These are phyloP conservation scores for Magnolia sinica DNA, from an alignment of 164 flowering plant species.

Conservation along the genomic window DNA sequence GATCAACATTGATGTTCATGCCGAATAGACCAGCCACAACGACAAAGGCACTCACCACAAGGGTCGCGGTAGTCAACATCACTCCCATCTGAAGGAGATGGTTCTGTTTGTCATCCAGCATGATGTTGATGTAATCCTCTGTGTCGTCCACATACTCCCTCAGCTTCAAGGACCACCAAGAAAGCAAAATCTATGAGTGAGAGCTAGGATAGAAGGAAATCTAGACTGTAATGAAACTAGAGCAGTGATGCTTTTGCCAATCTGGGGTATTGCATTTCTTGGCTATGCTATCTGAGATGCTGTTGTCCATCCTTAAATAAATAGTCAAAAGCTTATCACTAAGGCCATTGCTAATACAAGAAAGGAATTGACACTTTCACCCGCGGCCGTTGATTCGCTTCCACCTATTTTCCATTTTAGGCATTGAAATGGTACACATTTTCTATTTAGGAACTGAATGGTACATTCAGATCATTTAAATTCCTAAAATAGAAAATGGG, in stretches of 20 bases:
- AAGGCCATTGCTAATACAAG: no score
- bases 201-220: neutral
- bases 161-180: conserved; percentile 42
- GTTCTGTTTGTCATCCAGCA: conserved; percentile 98
- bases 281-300: neutral
- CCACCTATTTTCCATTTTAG: no score
- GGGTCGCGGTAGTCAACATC: conserved; percentile 86
- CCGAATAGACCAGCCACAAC: conserved; percentile 85
- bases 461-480: no score
- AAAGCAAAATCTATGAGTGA: conserved; percentile 6
- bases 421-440: no score
- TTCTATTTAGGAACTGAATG: no score
- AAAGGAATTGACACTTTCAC: no score
- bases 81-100: conserved; percentile 96
- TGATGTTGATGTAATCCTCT: conserved; percentile 96
- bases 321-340: no score
- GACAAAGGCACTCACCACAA: conserved; percentile 75
- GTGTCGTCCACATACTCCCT: conserved; percentile 97
- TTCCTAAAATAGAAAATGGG: no score
- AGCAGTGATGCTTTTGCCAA: neutral
- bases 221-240: neutral
- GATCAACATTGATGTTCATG: conserved; percentile 81
- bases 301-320: no score
- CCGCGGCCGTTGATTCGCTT: no score
- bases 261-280: neutral